A percentile compares a stretch with the other conserved stretches of the same genome.
These are phyloP conservation scores for Rubroboletus satanas DNA, from an alignment of 768 basidiomycete genomes.

Conservation along the genomic window DNA sequence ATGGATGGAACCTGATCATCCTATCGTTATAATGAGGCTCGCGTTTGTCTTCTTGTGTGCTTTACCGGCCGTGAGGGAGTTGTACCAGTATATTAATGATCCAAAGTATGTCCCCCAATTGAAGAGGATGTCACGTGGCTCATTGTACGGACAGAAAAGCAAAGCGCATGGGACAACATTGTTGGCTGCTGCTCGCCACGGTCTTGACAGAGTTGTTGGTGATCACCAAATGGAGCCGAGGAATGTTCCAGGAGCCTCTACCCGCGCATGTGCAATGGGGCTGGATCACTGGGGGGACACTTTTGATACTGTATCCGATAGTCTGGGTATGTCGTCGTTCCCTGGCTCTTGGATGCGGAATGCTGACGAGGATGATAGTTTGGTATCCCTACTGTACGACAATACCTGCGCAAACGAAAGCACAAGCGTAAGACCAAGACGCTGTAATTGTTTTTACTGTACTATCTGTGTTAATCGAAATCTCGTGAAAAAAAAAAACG, in stretches of 20 bases:
- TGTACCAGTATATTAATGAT: slow-evolving; percentile 80
- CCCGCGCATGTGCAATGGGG: slow-evolving; percentile 61
- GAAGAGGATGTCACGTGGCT: not conserved
- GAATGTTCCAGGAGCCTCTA: slow-evolving; percentile 61
- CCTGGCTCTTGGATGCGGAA: not conserved
- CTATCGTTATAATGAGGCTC: slow-evolving; percentile 69
- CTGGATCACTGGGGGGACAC: slow-evolving; percentile 55
- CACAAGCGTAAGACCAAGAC: slow-evolving; percentile 34
- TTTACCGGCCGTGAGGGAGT: slow-evolving; percentile 80
- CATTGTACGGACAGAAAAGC: slow-evolving; percentile 51
- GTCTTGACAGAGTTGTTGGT: slow-evolving; percentile 76
- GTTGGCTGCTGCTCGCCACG: slow-evolving; percentile 85
- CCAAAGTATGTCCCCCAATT: slow-evolving; percentile 52
- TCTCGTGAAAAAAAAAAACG: not conserved
- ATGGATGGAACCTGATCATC: slow-evolving; percentile 92
- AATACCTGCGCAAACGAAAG: slow-evolving; percentile 41
- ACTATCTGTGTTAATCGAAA: not conserved
- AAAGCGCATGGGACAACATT: slow-evolving; percentile 87
- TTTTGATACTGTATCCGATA: slow-evolving; percentile 67
- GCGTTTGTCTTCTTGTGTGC: slow-evolving; percentile 80
- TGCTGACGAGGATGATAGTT: slow-evolving; percentile 43
- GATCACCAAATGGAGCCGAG: slow-evolving; percentile 79
- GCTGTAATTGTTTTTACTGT: slow-evolving; percentile 15
- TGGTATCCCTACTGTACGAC: slow-evolving; percentile 56
- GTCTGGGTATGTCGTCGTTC: slow-evolving; percentile 48